phyloP scores from a whole-genome alignment of 495 filamentous ascomycete genomes.

The Tuber brumale region DNA sequence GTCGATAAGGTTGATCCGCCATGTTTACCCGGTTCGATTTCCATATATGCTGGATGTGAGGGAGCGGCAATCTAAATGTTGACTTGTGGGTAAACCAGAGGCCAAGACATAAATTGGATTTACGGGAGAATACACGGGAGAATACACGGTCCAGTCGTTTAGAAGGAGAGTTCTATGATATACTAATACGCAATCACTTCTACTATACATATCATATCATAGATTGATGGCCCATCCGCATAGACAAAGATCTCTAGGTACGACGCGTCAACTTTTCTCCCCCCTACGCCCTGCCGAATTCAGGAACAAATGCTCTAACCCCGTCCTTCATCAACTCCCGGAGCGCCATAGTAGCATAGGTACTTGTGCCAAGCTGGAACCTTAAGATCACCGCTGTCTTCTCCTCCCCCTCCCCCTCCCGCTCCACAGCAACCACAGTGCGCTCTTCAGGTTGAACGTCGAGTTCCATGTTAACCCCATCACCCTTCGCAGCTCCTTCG shows the following conservation, averaged over 20 bases:
- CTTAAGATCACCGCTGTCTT: conserved; percentile 60
- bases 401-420: conserved; percentile 31
- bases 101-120: background rate
- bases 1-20: background rate
- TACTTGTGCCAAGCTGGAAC: conserved; percentile 74
- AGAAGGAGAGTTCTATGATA: background rate
- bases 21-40: background rate
- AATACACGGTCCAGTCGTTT: background rate
- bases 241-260: background rate
- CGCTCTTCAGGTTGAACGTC: conserved; percentile 40
- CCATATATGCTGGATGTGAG: background rate
- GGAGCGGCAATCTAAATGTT: background rate
- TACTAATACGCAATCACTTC: background rate
- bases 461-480: conserved; percentile 29
- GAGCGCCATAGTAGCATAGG: conserved; percentile 92
- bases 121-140: background rate
- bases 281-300: conserved; percentile 46
- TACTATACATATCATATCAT: background rate
- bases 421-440: conserved; percentile 22
- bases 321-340: conserved; percentile 72
- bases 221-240: background rate
- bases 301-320: conserved; percentile 58
- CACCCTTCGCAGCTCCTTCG: conserved; percentile 4
- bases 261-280: background rate
- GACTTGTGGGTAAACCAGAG: background rate